These are phyloP conservation scores for Gossypioides kirkii DNA, from an alignment of 345 rosid genomes.

Conservation along the genomic window DNA sequence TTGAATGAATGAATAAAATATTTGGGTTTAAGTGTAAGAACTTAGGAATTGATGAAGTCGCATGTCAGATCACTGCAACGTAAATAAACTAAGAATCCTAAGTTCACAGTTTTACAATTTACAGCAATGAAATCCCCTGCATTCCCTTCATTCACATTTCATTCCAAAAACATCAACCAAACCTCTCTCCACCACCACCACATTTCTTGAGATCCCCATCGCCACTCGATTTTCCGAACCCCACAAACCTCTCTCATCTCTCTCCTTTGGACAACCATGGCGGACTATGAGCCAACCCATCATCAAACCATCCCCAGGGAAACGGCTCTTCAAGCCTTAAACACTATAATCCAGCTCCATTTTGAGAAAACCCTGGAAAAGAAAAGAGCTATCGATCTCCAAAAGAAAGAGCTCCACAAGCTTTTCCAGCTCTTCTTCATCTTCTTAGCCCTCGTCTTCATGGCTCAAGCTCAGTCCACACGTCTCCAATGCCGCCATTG, in stretches of 20 bases:
- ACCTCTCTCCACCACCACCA: background rate
- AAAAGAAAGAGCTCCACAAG: slow-evolving; percentile 92
- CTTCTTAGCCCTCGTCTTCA: slow-evolving; percentile 66
- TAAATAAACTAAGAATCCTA: background rate
- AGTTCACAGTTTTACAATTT: background rate
- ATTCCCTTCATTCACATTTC: background rate
- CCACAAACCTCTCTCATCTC: background rate
- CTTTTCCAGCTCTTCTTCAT: slow-evolving; percentile 84
- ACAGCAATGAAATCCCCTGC: background rate
- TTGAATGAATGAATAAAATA: background rate
- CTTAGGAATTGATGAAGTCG: background rate
- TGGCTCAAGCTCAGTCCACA: slow-evolving; percentile 45
- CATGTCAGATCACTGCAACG: background rate
- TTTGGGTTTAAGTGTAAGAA: background rate
- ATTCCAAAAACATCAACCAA: background rate
- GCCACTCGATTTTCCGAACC: background rate
- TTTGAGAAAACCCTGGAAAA: slow-evolving; percentile 95
- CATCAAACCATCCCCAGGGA: slow-evolving; percentile 60
- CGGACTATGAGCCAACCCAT: slow-evolving; percentile 51
- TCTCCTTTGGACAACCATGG: slow-evolving; percentile 39
- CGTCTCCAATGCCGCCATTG: slow-evolving; percentile 92
- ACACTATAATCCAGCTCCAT: slow-evolving; percentile 94
- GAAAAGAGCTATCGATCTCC: slow-evolving; percentile 86
- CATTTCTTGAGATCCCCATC: slow-evolving; percentile 21
- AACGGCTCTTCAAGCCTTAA: slow-evolving; percentile 80